Evolutionary conservation across 441 rosid species (phyloP).

Genomic region (Arabidopsis hybrid): DNA sequence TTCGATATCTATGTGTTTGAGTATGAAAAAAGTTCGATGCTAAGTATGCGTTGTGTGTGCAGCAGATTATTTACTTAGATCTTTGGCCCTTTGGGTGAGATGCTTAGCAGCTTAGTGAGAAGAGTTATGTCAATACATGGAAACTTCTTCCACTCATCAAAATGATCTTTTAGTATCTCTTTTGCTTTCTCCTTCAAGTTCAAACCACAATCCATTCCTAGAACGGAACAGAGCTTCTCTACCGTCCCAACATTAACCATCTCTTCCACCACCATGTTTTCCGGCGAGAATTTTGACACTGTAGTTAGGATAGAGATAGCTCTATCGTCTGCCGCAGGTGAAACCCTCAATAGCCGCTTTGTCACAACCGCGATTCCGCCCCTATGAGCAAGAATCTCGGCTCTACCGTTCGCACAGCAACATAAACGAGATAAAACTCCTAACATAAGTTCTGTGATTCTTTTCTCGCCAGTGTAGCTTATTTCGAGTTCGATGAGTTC

Average conservation of each 20-base stretch:
- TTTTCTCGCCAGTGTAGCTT: slow-evolving; percentile 44
- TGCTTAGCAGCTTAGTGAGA: slow-evolving; percentile 37
- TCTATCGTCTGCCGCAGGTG: slow-evolving; percentile 57
- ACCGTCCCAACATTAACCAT: slow-evolving; percentile 63
- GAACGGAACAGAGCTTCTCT: slow-evolving; percentile 58
- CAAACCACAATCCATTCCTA: slow-evolving; percentile 49
- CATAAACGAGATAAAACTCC: slow-evolving; percentile 66
- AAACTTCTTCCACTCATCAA: slow-evolving; percentile 61
- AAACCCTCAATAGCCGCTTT: slow-evolving; percentile 55
- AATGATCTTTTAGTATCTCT: slow-evolving; percentile 58
- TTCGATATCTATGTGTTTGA: background rate
- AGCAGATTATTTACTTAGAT: background rate
- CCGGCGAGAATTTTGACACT: slow-evolving; percentile 55
- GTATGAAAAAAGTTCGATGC: background rate
- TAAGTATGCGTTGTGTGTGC: background rate
- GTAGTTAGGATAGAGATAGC: slow-evolving; percentile 58
- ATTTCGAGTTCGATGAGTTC: slow-evolving; percentile 70
- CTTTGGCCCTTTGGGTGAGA: slow-evolving; percentile 24
- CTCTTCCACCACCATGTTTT: slow-evolving; percentile 54
- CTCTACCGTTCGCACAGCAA: slow-evolving; percentile 78
- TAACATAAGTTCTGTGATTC: slow-evolving; percentile 58
- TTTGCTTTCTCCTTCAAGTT: slow-evolving; percentile 62
- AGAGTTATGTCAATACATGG: slow-evolving; percentile 56
- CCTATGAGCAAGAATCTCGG: slow-evolving; percentile 59
- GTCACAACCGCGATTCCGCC: slow-evolving; percentile 67